Percentiles rank a stretch among this genome's conserved stretches.
Conservation (phyloP, 2,329 filamentous ascomycete genomes). For the Colletotrichum sp. region DNA sequence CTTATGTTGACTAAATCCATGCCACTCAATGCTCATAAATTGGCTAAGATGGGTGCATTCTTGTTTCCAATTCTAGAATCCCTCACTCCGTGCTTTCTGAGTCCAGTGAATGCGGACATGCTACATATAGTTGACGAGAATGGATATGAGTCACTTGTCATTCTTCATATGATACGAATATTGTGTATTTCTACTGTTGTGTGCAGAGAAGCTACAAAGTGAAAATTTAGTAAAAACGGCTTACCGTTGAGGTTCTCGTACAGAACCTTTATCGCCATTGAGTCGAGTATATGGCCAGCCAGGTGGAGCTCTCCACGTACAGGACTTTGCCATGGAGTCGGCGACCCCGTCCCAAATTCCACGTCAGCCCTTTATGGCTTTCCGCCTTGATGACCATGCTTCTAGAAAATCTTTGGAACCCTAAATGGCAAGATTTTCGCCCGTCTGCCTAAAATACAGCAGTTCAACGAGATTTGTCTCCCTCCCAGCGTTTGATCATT, state of each 20-base stretch:
- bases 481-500: background rate
- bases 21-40: accelerated
- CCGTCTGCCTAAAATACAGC: background rate
- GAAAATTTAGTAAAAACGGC: background rate
- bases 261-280: background rate
- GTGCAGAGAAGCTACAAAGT: background rate
- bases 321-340: background rate
- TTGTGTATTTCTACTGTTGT: background rate
- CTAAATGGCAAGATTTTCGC: accelerated
- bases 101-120: background rate
- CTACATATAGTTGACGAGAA: background rate
- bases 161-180: background rate
- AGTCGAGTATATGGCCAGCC: background rate
- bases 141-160: background rate
- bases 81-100: background rate
- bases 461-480: background rate
- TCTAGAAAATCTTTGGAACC: background rate
- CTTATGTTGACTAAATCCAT: background rate
- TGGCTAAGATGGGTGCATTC: background rate
- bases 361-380: background rate
- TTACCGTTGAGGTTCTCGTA: background rate
- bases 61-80: background rate
- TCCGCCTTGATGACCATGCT: background rate
- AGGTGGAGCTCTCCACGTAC: background rate
- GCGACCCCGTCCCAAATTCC: background rate